phyloP scores from a whole-genome alignment of 164 flowering plant genomes.

The Magnolia sinica region DNA sequence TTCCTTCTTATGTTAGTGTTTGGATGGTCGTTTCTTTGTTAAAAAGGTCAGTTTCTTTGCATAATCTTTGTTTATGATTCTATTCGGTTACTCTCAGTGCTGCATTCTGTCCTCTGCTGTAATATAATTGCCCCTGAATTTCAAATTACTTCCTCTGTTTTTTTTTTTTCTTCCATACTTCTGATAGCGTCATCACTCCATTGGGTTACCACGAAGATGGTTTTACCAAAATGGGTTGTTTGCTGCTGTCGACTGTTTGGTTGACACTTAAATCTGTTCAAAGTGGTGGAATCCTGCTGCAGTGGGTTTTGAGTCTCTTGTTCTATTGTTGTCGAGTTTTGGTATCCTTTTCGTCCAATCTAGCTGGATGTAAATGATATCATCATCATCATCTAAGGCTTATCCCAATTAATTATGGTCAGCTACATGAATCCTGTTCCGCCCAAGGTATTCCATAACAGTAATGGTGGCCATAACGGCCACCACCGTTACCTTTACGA shows the following conservation, averaged over 20 bases:
- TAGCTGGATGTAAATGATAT: neutral
- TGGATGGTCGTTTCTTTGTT: slow-evolving; percentile 10
- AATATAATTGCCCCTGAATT: slow-evolving; percentile 15
- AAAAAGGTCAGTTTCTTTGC: slow-evolving; percentile 2
- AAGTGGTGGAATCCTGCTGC: neutral
- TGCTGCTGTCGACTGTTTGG: neutral
- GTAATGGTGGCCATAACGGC: too few species aligned
- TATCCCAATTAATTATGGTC: too few species aligned
- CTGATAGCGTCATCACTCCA: neutral
- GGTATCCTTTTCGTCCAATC: neutral
- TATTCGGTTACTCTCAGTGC: slow-evolving; percentile 11
- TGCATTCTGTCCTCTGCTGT: slow-evolving; percentile 16
- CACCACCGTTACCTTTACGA: too few species aligned
- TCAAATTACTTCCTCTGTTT: neutral
- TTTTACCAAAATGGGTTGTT: neutral
- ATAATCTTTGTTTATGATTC: slow-evolving; percentile 1
- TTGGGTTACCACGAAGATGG: neutral
- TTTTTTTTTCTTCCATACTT: neutral
- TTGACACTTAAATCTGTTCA: neutral
- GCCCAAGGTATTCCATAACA: too few species aligned
- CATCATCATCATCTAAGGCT: neutral
- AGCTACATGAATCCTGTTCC: too few species aligned
- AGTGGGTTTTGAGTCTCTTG: neutral
- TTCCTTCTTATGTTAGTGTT: slow-evolving; percentile 4
- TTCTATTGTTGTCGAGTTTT: neutral